These are phyloP conservation scores for Trypanosoma vivax DNA, from an alignment of 208 protist genomes.

Conservation along the genomic window DNA sequence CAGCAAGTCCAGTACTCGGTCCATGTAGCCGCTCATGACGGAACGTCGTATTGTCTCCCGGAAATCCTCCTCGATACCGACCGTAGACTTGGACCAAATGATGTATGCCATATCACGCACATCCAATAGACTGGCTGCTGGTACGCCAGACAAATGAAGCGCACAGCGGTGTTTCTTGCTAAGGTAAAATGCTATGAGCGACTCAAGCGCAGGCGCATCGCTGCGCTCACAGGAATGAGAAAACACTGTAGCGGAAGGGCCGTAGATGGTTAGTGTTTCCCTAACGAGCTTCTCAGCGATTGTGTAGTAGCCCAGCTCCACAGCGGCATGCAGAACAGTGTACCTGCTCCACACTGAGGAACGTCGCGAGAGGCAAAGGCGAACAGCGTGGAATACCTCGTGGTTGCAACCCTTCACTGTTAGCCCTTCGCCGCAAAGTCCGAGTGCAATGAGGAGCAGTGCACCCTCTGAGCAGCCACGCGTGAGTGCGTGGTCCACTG, in stretches of 20 bases:
- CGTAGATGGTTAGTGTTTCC: conserved; percentile 16
- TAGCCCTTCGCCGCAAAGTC: conserved; percentile 31
- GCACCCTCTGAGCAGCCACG: conserved; percentile 39
- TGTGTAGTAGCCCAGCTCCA: conserved; percentile 36
- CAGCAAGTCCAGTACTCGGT: conserved; percentile 2
- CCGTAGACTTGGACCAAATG: conserved; percentile 1
- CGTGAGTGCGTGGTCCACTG: conserved; percentile 55
- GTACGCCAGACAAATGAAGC: not conserved
- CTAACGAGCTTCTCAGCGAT: conserved; percentile 28
- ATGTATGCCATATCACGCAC: conserved; percentile 8
- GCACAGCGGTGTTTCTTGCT: not conserved
- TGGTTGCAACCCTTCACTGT: conserved; percentile 2
- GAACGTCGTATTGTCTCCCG: not conserved
- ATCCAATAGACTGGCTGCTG: not conserved
- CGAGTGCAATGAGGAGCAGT: conserved; percentile 47
- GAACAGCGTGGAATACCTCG: conserved; percentile 3
- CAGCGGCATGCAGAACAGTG: conserved; percentile 66
- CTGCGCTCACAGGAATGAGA: too few relatives aligned
- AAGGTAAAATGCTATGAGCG: conserved; percentile 11
- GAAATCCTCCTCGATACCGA: not conserved
- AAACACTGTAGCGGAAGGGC: too few relatives aligned
- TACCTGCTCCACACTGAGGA: conserved; percentile 14
- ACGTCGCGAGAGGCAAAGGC: conserved; percentile 5
- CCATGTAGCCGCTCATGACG: not conserved
- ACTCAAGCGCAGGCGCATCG: not conserved